phyloP scores from a whole-genome alignment of 169 alveolate species.

The Eimeria sp. region DNA sequence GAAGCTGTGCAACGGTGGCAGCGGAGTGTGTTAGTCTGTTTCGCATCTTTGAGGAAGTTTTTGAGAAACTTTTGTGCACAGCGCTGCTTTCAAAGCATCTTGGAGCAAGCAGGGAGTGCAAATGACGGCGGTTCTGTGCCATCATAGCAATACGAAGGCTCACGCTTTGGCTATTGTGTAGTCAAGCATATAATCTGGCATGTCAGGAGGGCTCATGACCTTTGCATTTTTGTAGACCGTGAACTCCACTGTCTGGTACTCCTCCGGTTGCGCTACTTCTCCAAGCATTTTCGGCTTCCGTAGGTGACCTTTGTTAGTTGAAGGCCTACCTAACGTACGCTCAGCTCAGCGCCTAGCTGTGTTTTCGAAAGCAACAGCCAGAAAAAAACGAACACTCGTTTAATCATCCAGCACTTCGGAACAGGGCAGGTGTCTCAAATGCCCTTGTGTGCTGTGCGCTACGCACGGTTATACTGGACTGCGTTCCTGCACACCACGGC shows the following conservation, averaged over 20 bases:
- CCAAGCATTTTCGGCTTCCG: slow-evolving; percentile 10
- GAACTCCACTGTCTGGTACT: slow-evolving; percentile 74
- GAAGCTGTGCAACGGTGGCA: background rate
- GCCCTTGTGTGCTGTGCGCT: background rate
- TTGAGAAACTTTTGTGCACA: background rate
- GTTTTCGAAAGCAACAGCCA: background rate
- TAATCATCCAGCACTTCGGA: background rate
- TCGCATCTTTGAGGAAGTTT: background rate
- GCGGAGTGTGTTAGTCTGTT: background rate
- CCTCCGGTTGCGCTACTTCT: slow-evolving; percentile 57
- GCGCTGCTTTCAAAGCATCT: background rate
- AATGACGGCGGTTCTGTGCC: background rate
- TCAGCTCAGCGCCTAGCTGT: background rate
- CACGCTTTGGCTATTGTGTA: slow-evolving; percentile 72
- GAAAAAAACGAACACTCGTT: background rate
- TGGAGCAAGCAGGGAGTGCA: background rate
- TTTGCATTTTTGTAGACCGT: slow-evolving; percentile 88
- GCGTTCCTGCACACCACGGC: background rate
- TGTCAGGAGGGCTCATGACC: slow-evolving; percentile 93
- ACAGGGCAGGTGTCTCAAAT: background rate
- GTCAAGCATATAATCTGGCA: slow-evolving; percentile 92
- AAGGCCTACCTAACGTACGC: background rate
- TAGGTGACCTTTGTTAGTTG: slow-evolving; percentile 9
- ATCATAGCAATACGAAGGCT: background rate
- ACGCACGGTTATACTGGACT: background rate